Conservation (phyloP, 805 yeast genomes). For the Starmerella etchellsii region DNA sequence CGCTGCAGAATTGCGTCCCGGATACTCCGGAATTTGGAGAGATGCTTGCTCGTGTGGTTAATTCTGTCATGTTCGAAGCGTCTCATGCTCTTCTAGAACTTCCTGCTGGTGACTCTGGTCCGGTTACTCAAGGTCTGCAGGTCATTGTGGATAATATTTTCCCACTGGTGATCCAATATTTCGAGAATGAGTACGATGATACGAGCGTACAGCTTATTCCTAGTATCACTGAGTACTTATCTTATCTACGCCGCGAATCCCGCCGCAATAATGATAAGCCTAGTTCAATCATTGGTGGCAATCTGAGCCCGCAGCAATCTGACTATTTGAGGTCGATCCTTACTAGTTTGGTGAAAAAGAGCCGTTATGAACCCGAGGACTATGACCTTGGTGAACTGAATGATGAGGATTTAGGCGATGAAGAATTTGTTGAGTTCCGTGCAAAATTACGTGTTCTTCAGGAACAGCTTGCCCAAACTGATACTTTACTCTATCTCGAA, state of each 20-base stretch:
- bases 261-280: constrained; percentile 33
- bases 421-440: constrained; percentile 58
- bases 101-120: constrained; percentile 1
- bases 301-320: constrained; percentile 28
- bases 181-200: constrained; percentile 79
- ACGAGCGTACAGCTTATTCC: constrained; percentile 73
- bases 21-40: constrained; percentile 58
- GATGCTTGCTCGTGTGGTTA: constrained; percentile 57
- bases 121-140: constrained; percentile 17
- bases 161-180: constrained; percentile 59
- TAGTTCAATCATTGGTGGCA: constrained; percentile 20
- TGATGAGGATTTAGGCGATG: constrained; percentile 19
- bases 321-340: constrained; percentile 36
- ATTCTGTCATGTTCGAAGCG: constrained; percentile 64
- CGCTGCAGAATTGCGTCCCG: constrained; percentile 19
- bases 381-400: constrained; percentile 34
- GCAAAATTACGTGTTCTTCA: constrained; percentile 62
- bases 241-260: constrained; percentile 42
- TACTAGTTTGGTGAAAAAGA: constrained; percentile 57
- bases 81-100: constrained; percentile 26
- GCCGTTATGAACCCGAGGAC: constrained; percentile 66
- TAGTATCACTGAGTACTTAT: constrained; percentile 59
- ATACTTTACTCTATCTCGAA: constrained; percentile 36
- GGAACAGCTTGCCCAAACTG: constrained; percentile 58
- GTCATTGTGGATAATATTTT: constrained; percentile 47